Conservation (phyloP, 176 grass and related monocot genomes). For the Urochloa ruziziensis region DNA sequence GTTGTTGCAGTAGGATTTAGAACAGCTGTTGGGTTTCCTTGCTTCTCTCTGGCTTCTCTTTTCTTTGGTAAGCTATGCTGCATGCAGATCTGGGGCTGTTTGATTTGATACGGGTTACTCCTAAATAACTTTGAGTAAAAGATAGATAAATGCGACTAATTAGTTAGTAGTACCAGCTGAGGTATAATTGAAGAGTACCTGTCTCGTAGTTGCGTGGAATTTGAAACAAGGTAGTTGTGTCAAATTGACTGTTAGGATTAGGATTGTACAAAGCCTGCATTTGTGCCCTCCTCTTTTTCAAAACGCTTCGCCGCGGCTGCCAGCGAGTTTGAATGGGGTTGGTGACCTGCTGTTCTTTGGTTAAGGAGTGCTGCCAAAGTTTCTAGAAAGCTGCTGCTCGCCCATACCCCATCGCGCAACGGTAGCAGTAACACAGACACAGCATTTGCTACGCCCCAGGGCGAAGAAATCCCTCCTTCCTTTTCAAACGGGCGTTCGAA, state of each 20-base stretch:
- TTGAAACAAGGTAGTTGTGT: neutral
- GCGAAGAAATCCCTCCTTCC: neutral
- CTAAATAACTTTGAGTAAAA: conserved; percentile 19
- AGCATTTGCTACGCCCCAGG: neutral
- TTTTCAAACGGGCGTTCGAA: neutral
- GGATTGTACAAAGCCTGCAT: neutral
- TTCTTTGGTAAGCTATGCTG: neutral
- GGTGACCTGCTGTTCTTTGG: neutral
- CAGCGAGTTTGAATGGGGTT: neutral
- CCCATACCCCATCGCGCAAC: neutral
- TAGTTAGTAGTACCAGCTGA: neutral
- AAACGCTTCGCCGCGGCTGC: neutral
- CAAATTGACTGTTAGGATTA: neutral
- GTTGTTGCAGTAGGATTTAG: conserved; percentile 21
- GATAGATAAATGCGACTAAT: conserved; percentile 18
- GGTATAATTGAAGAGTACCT: neutral
- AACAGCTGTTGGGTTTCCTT: conserved; percentile 24
- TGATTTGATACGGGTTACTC: neutral
- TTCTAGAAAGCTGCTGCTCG: conserved; percentile 24
- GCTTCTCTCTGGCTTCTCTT: neutral
- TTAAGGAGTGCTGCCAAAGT: conserved; percentile 12
- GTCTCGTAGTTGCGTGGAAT: neutral
- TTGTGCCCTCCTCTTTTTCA: neutral
- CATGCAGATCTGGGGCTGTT: neutral
- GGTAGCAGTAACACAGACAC: no score